These are phyloP conservation scores for Mycena citricolor DNA, from an alignment of 1,284 basidiomycete genomes.

Conservation along the genomic window DNA sequence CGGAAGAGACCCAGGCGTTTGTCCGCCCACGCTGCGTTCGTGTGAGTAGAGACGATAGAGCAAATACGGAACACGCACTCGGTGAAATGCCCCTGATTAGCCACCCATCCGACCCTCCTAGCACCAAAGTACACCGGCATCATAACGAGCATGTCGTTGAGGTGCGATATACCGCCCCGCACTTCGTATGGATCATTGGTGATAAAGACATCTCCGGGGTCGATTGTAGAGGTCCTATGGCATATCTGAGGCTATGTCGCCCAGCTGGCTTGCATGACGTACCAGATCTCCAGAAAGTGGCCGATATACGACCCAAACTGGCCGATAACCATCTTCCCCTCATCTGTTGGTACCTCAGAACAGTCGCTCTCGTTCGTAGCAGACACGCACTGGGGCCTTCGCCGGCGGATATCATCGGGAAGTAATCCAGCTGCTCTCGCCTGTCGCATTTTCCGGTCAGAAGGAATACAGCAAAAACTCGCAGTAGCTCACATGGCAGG, in stretches of 20 bases:
- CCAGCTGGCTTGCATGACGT: too few species aligned
- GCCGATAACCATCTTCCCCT: constrained; percentile 32
- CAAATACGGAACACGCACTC: constrained; percentile 6
- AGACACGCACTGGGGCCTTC: constrained; percentile 26
- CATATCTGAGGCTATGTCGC: too few species aligned
- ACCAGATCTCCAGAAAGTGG: constrained; percentile 21
- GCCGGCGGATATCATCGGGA: constrained; percentile 33
- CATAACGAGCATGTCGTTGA: constrained; percentile 24
- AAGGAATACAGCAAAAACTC: not conserved
- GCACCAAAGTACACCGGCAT: constrained; percentile 18
- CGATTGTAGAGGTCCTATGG: too few species aligned
- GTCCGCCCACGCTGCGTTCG: constrained; percentile 16
- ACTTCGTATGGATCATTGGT: constrained; percentile 22
- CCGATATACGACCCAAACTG: constrained; percentile 28
- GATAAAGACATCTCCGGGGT: constrained; percentile 12
- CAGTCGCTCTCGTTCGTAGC: not conserved
- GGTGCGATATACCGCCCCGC: constrained; percentile 20
- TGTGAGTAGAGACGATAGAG: not conserved
- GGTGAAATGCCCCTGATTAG: constrained; percentile 22
- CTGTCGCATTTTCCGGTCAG: not conserved
- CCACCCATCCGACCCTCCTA: constrained; percentile 20
- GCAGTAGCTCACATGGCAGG: constrained; percentile 31
- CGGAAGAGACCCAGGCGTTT: constrained; percentile 20
- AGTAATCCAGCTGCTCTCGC: constrained; percentile 30
- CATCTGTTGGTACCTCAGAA: constrained; percentile 13